Evolutionary conservation across 371 early-diverging fungal genomes (phyloP), one percentile per base, ranked within the genome.

Genomic region (Aphelidium insulamus): DNA sequence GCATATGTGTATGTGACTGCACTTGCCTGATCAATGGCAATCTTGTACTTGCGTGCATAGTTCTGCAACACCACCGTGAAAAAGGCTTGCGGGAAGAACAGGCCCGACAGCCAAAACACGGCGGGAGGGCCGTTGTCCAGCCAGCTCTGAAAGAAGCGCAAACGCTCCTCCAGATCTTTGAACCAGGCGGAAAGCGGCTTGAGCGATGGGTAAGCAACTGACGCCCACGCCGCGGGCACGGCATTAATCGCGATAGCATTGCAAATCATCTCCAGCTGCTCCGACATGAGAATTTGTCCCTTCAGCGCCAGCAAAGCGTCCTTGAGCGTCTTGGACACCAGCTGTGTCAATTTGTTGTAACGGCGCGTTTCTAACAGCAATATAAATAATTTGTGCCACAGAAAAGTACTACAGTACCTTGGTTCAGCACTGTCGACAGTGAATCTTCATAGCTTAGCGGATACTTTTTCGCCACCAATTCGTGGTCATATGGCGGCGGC

Each of bases 81-180:
- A 44, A 65, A 65, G 9, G 66, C 63, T 39, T 65, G 66, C 18
- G 66, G 66, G 50, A 65, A 65, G 41, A 62, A 65, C 51, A 65
- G 55, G 3, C 66, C 66, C 9, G 48, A 47, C 25, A 65, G 57
- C 66, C 66, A 65, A 32, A 62, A 65, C 4, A 65, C 55, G 12
- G 39, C 37, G 3, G 66, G 66, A 10, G 56, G 50, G 0, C 66
- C 66, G 23, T 35, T 41, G 36, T 60, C 54, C 15, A 60, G 56
- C 66, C 66, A 65, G 26, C 45, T 46, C 34, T 62, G 55, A 20
- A 65, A 46, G 33, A 62, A 65, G 8, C 56, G 54, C 30, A 52
- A 49, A 7, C 66, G 48, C 17, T 49, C 49, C 11, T 53, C 48
- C 15, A 65, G 40, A 34, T 65, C 66, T 3, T 37, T 15, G 4